Evolutionary conservation across 345 rosid species (phyloP).

Genomic region (Cochlearia excelsa): DNA sequence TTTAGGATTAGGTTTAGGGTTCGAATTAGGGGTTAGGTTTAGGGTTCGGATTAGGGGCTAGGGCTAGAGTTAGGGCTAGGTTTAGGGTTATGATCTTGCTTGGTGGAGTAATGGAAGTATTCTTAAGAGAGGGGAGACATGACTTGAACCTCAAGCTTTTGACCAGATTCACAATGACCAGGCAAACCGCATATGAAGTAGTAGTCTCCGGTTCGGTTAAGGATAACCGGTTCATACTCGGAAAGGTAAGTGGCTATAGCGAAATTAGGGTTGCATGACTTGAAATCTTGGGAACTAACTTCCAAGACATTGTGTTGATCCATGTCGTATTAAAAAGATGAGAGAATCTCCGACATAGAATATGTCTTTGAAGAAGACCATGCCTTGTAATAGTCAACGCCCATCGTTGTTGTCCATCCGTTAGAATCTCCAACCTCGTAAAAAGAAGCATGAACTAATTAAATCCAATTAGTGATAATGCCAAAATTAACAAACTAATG

Average conservation of each 20-base stretch:
- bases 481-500: no score
- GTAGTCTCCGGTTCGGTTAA: constrained; percentile 25
- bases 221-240: constrained; percentile 11
- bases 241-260: constrained; percentile 16
- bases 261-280: constrained; percentile 15
- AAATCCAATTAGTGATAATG: constrained; percentile 2
- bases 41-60: no score
- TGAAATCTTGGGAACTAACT: constrained; percentile 20
- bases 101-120: no score
- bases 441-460: not conserved
- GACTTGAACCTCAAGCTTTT: constrained; percentile 29
- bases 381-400: constrained; percentile 14
- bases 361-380: constrained; percentile 34
- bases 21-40: no score
- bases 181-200: constrained; percentile 26
- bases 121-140: not conserved
- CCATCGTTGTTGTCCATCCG: constrained; percentile 24
- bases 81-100: no score
- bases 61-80: no score
- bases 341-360: constrained; percentile 28
- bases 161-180: constrained; percentile 23
- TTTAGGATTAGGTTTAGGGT: no score
- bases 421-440: constrained; percentile 25
- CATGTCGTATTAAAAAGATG: constrained; percentile 20
- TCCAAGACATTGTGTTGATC: constrained; percentile 14